Evolutionary conservation across 2,329 filamentous ascomycete genomes (phyloP), one percentile per base, ranked within the genome.

Genomic region (Cladosporium oxysporum): DNA sequence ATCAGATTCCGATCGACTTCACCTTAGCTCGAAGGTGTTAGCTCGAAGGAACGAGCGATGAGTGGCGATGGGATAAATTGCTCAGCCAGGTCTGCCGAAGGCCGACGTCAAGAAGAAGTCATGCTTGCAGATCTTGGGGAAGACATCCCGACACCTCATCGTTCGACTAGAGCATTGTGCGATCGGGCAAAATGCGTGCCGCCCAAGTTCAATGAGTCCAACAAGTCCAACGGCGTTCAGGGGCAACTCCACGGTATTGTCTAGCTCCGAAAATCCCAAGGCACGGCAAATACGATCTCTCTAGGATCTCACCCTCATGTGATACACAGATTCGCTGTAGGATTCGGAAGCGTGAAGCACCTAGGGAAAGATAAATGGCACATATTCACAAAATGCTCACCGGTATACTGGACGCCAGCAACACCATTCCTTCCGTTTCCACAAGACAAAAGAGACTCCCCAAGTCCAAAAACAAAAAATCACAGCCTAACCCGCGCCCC

Each of bases 401-500:
- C 41, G 12, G n/a, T n/a, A 21, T 23, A 41, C 14, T 5, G 3
- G 21, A 47, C 41, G n/a, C 41, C n/a, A 47, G 3, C 8, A 47
- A 23, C n/a, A 7, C 41, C 41, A 29, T 52, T 12, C 8, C 12
- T 26, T 29, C 23, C 16, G 2, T 18, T 10, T 29, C 12, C 49
- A 18, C 16, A 50, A 28, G 18, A 18, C 10, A 29, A 29, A 26
- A 28, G 16, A 52, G 28, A 50, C 5, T 16, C 21, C 11, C 23
- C 31, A 12, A 52, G 6, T 4, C 23, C 31, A 12, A 52, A 16
- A 18, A 18, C 23, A 8, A 28, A 52, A 33, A 11, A 41, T 71
- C 68, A 83, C 66, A 83, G 70, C 68, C 81, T 74, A 31, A 84
- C 78, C 69, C 77, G 77, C 21, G 81, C 82, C n/a, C 82, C 82